Conservation (phyloP, 305 asterid species). For the Rubia peregrina region DNA sequence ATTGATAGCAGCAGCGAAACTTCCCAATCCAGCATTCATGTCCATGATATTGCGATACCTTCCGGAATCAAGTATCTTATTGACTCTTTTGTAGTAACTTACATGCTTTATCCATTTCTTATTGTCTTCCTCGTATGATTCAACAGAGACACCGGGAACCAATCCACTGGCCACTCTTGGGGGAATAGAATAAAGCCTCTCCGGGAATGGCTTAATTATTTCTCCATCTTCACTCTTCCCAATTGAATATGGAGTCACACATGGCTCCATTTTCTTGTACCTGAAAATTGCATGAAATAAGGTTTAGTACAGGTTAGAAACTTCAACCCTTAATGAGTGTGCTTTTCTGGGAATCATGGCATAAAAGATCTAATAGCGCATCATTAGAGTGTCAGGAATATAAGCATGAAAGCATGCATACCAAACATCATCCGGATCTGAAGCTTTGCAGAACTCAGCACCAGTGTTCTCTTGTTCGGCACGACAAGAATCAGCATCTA, state of each 20-base stretch:
- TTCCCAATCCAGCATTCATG: slow-evolving; percentile 93
- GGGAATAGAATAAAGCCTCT: slow-evolving; percentile 75
- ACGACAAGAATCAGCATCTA: slow-evolving; percentile 73
- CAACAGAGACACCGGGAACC: slow-evolving; percentile 64
- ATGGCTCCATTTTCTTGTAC: slow-evolving; percentile 87
- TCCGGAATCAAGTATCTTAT: slow-evolving; percentile 75
- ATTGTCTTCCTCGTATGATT: slow-evolving; percentile 56
- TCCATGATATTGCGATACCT: slow-evolving; percentile 96
- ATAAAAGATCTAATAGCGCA: not conserved
- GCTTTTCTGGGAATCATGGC: not conserved
- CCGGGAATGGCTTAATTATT: slow-evolving; percentile 67
- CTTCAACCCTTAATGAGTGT: not conserved
- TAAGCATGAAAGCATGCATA: slow-evolving; percentile 27
- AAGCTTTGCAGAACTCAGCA: slow-evolving; percentile 48
- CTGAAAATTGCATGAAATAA: slow-evolving; percentile 27
- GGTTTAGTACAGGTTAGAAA: not conserved
- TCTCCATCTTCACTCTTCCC: slow-evolving; percentile 30
- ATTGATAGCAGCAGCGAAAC: slow-evolving; percentile 80
- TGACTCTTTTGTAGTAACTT: slow-evolving; percentile 68
- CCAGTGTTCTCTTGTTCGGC: slow-evolving; percentile 65
- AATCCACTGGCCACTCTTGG: slow-evolving; percentile 76
- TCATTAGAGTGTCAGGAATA: not conserved
- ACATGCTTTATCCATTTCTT: slow-evolving; percentile 82
- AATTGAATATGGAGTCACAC: slow-evolving; percentile 51
- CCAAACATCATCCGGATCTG: slow-evolving; percentile 81